Evolutionary conservation across 306 rosid genomes (phyloP).

Genomic region (Castanea mollissima): DNA sequence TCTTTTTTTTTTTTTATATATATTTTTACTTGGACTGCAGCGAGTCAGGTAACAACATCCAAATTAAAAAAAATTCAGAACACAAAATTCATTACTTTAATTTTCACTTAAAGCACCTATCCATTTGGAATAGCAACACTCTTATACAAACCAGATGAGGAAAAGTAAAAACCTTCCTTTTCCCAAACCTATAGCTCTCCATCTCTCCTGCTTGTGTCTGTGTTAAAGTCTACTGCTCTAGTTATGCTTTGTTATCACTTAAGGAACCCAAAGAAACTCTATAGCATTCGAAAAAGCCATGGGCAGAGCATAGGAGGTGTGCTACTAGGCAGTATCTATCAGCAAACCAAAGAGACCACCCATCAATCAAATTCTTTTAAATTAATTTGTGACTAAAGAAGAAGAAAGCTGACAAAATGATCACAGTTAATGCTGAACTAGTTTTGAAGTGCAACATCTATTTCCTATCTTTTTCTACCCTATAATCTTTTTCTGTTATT

Average conservation of each 20-base stretch:
- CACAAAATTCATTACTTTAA: neutral
- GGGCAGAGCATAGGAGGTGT: slow-evolving; percentile 4
- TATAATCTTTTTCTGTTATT: neutral
- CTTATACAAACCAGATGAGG: slow-evolving; percentile 1
- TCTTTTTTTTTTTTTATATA: neutral
- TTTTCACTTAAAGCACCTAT: slow-evolving; percentile 6
- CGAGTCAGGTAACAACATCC: neutral
- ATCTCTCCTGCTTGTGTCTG: neutral
- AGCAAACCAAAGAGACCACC: slow-evolving; percentile 13
- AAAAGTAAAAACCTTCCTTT: slow-evolving; percentile 6
- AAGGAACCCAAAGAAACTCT: neutral
- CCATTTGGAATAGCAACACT: neutral
- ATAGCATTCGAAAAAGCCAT: slow-evolving; percentile 1
- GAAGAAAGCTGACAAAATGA: slow-evolving; percentile 5
- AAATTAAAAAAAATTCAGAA: neutral
- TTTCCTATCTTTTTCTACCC: neutral
- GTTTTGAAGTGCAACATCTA: slow-evolving; percentile 8
- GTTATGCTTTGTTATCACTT: neutral
- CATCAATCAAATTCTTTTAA: slow-evolving; percentile 2
- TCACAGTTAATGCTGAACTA: slow-evolving; percentile 2
- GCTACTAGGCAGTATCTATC: neutral
- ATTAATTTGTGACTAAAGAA: neutral
- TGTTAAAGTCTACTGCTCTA: neutral
- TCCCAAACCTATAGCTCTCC: slow-evolving; percentile 1
- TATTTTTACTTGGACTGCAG: neutral